Base-by-base conservation (phyloP, 306 rosid genomes). In the Notholithocarpus densiflorus region DNA sequence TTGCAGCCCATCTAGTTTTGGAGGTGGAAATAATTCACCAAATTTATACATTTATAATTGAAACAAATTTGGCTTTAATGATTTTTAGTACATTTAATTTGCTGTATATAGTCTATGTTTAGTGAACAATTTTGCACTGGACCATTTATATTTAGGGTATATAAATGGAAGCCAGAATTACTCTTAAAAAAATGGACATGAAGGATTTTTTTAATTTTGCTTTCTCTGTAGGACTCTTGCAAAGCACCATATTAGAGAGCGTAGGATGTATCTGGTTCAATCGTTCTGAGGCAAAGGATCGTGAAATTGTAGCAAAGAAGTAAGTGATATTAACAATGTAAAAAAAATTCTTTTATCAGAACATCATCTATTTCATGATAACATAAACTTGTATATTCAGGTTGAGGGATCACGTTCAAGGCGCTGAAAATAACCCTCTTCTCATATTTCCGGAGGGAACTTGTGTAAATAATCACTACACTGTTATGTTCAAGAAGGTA, bases 391-490 rank as follows among this genome's bases (percentile, higher is more conserved):
- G 75, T 75, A 57, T 74, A 56, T 84, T 78, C 89, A 95, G 98
- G 82, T 84, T 95, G 86, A 89, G 97, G 85, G 97, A 91, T 0
- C 98, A 95, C 77, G 93, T 91, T 75, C 92, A 70, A 83, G 97
- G 92, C 74, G 86, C 90, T 79, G 98, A 92, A 84, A 93, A 87
- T 77, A 95, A 91, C 75, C 98, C 98, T 72, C 98, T 95, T 82
- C 98, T 95, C 74, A 92, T 92, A 89, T 95, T 95, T 84, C 98
- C 98, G 0, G 97, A 95, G 81, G 98, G 98, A 85, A 95, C 98
- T 56, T 95, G 98, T 89, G 98, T 95, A 75, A 95, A 95, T 87
- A 95, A 95, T 81, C 93, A 95, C 75, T 95, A 95, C 75, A 87
- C 98, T 13, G 98, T 95, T 71, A 92, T 95, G 98, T 95, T 95